phyloP scores from a whole-genome alignment of 2,329 filamentous ascomycete species.

The Penicillium rolfsii region DNA sequence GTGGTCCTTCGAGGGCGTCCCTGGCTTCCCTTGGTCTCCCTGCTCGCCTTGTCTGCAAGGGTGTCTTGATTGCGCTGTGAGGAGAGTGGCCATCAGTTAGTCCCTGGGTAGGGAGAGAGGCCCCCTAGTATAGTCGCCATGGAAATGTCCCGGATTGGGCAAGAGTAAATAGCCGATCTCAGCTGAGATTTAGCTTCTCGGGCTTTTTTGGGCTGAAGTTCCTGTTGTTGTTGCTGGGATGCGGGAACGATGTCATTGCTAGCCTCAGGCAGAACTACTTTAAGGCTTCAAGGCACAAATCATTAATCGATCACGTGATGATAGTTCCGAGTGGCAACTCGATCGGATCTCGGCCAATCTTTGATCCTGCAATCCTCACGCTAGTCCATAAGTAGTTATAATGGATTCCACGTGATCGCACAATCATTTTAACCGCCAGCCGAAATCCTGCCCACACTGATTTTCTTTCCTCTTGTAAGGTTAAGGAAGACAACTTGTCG shows the following conservation, averaged over 20 bases:
- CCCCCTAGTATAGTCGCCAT: conserved; percentile 26
- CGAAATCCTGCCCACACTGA: conserved; percentile 31
- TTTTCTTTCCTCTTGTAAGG: conserved; percentile 47
- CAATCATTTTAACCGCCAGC: conserved; percentile 44
- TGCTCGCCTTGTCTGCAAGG: conserved; percentile 26
- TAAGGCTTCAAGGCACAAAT: not conserved
- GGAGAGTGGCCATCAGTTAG: conserved; percentile 10
- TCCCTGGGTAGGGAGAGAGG: conserved; percentile 9
- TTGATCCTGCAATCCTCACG: not conserved
- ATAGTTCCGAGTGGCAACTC: not conserved
- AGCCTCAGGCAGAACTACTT: not conserved
- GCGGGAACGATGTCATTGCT: conserved; percentile 18
- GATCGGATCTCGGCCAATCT: not conserved
- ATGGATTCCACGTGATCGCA: conserved; percentile 42
- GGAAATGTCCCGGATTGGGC: conserved; percentile 20
- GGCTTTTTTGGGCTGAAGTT: not conserved
- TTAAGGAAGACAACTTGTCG: conserved; percentile 66
- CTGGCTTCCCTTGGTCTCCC: conserved; percentile 12
- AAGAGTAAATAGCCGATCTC: conserved; percentile 21
- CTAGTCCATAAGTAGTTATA: not conserved
- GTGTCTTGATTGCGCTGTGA: conserved; percentile 16
- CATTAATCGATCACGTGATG: not conserved
- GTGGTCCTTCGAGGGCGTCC: conserved; percentile 9
- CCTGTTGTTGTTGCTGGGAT: not conserved
- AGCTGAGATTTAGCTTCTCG: conserved; percentile 16